Evolutionary conservation across 768 basidiomycete species (phyloP).

Genomic region (Rhodotorula kratochvilovae): DNA sequence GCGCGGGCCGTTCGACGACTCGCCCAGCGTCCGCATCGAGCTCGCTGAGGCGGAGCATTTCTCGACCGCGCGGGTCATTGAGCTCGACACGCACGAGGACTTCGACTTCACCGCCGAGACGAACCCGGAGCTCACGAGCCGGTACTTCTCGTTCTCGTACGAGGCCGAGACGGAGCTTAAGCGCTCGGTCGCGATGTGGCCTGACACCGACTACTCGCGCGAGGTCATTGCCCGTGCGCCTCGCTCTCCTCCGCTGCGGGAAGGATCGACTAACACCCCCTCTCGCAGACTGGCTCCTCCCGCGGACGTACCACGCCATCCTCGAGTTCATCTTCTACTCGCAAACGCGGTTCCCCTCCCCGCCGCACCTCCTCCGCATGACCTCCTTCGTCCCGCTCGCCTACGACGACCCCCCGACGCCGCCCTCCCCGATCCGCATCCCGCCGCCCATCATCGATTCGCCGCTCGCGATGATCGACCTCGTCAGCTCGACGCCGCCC

Average conservation of each 20-base stretch:
- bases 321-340: slow-evolving; percentile 35
- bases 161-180: slow-evolving; percentile 29
- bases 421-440: slow-evolving; percentile 13
- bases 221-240: slow-evolving; percentile 21
- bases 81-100: slow-evolving; percentile 3
- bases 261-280: neutral
- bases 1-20: neutral
- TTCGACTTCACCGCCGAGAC: slow-evolving; percentile 17
- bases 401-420: slow-evolving; percentile 18
- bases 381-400: slow-evolving; percentile 15
- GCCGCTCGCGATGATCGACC: neutral
- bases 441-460: slow-evolving; percentile 8
- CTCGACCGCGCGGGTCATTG: neutral
- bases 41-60: neutral
- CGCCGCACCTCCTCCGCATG: slow-evolving; percentile 4
- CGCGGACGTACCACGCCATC: slow-evolving; percentile 17
- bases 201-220: slow-evolving; percentile 30
- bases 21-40: neutral
- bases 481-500: neutral
- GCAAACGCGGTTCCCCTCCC: slow-evolving; percentile 23
- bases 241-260: too few relatives aligned
- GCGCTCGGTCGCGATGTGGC: slow-evolving; percentile 15
- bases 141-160: slow-evolving; percentile 1
- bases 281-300: slow-evolving; percentile 19
- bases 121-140: slow-evolving; percentile 6